Evolutionary conservation across 257 asterid genomes (phyloP).

Genomic region (Nicotiana noctiflora): DNA sequence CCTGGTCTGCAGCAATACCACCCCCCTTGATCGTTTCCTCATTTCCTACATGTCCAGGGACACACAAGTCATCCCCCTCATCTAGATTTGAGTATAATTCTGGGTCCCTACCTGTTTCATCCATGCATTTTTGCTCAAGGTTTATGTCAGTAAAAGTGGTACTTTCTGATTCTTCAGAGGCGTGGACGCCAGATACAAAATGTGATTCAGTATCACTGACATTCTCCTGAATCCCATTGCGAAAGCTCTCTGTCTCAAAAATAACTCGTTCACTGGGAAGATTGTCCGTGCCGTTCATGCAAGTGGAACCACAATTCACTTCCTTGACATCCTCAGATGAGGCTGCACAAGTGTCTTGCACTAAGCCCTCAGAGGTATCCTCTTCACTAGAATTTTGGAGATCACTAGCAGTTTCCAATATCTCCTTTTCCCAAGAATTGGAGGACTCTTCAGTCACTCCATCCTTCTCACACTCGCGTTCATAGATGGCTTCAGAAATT

Average conservation of each 20-base stretch:
- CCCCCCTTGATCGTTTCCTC: constrained; percentile 23
- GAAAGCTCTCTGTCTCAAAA: constrained; percentile 11
- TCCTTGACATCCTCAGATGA: constrained; percentile 23
- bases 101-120: constrained; percentile 43
- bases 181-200: constrained; percentile 9
- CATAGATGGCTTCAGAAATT: constrained; percentile 21
- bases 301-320: constrained; percentile 15
- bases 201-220: constrained; percentile 8
- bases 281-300: constrained; percentile 19
- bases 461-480: constrained; percentile 24
- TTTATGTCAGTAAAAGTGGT: constrained; percentile 10
- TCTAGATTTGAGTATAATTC: constrained; percentile 29
- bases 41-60: constrained; percentile 30
- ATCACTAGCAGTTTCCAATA: constrained; percentile 20
- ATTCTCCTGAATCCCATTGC: constrained; percentile 10
- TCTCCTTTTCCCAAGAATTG: constrained; percentile 21
- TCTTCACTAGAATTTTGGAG: constrained; percentile 40
- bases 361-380: constrained; percentile 21
- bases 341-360: constrained; percentile 24
- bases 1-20: constrained; percentile 20
- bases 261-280: constrained; percentile 25
- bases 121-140: constrained; percentile 5
- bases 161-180: constrained; percentile 1
- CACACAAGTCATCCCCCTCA: constrained; percentile 21
- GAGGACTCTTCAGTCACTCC: constrained; percentile 20